A percentile compares a stretch with the other conserved stretches of the same genome.
These are phyloP conservation scores for Cercophora sp. DNA, from an alignment of 495 filamentous ascomycete species.

Conservation along the genomic window DNA sequence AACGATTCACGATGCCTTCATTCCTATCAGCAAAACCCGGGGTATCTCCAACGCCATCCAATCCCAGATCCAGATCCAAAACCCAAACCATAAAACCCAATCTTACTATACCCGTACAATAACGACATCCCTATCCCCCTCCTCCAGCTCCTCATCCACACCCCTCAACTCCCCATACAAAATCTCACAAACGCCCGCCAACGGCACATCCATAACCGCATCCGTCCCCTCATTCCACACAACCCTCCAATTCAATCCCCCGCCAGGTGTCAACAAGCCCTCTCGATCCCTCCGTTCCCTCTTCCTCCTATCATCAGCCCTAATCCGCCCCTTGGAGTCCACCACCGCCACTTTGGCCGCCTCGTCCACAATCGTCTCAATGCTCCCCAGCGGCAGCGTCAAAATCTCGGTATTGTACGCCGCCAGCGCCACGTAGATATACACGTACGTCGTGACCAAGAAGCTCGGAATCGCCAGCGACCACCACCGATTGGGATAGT, in stretches of 20 bases:
- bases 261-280: constrained; percentile 18
- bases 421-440: constrained; percentile 91
- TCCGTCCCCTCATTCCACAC: constrained; percentile 93
- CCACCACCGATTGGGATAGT: constrained; percentile 98
- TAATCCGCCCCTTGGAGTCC: constrained; percentile 62
- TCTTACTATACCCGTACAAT: background rate
- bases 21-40: background rate
- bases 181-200: constrained; percentile 96
- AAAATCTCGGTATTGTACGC: constrained; percentile 85
- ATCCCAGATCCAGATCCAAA: background rate
- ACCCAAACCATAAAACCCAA: background rate
- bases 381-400: constrained; percentile 71
- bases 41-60: background rate
- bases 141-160: constrained; percentile 16
- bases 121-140: constrained; percentile 8
- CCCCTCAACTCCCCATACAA: constrained; percentile 59
- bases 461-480: constrained; percentile 84
- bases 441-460: constrained; percentile 81
- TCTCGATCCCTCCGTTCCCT: constrained; percentile 41
- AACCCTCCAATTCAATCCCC: constrained; percentile 64
- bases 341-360: constrained; percentile 80
- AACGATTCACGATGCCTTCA: background rate
- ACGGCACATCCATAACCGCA: constrained; percentile 94
- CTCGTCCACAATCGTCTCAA: constrained; percentile 92
- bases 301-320: constrained; percentile 37